These are phyloP conservation scores for Fusarium kyushuense DNA, from an alignment of 2,329 filamentous ascomycete species.

Conservation along the genomic window DNA sequence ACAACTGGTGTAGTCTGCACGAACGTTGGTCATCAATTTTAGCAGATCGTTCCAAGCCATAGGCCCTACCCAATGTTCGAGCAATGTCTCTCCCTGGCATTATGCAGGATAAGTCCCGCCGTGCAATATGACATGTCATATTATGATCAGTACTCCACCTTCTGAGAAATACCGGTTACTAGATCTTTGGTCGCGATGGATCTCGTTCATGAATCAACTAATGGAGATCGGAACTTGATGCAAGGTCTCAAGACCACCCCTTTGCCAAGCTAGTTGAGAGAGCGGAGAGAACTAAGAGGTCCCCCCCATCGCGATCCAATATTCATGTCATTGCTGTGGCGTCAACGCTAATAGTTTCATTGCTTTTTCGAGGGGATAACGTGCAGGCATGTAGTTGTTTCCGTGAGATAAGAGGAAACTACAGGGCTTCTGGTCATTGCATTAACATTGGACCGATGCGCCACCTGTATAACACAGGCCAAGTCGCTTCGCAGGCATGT, in stretches of 20 bases:
- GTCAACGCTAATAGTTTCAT: conserved; percentile 23
- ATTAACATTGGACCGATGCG: conserved; percentile 30
- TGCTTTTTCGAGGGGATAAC: conserved; percentile 30
- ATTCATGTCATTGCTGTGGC: conserved; percentile 14
- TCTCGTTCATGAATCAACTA: conserved; percentile 8
- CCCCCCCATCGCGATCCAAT: conserved; percentile 13
- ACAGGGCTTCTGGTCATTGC: conserved; percentile 32
- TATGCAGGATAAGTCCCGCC: conserved; percentile 42
- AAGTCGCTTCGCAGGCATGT: conserved; percentile 9
- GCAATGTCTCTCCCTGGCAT: conserved; percentile 27
- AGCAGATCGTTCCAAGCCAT: conserved; percentile 38
- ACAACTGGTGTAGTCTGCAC: conserved; percentile 14
- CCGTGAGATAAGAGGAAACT: conserved; percentile 50
- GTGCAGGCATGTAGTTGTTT: conserved; percentile 16
- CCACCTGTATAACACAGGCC: conserved; percentile 30
- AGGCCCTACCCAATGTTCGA: conserved; percentile 10
- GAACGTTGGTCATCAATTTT: conserved; percentile 23
- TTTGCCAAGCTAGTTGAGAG: conserved; percentile 8
- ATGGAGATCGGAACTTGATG: conserved; percentile 12
- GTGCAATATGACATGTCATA: conserved; percentile 45
- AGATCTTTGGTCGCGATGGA: conserved; percentile 16
- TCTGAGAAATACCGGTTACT: conserved; percentile 8
- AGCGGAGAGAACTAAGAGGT: neutral
- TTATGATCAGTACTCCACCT: conserved; percentile 42
- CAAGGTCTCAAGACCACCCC: conserved; percentile 5